Conservation (phyloP, 768 basidiomycete genomes). For the Mycena albidolilacea region DNA sequence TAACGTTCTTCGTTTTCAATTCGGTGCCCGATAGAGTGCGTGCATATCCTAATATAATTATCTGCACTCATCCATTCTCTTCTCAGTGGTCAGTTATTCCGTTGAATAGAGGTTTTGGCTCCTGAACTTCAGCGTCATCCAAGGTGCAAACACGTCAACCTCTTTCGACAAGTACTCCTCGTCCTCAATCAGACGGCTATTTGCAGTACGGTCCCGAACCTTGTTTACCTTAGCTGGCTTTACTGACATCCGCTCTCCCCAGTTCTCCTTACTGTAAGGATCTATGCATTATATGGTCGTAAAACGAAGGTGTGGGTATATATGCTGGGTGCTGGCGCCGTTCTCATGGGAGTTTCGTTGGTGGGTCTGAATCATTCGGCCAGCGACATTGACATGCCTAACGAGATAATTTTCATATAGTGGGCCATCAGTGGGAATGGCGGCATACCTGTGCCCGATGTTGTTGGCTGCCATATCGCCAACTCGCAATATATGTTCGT, state of each 20-base stretch:
- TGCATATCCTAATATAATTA: background rate
- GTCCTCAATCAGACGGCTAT: constrained; percentile 21
- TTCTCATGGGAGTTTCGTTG: constrained; percentile 10
- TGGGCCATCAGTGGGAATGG: constrained; percentile 28
- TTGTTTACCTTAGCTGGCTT: too few relatives aligned
- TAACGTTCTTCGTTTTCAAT: constrained; percentile 21
- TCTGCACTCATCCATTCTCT: background rate
- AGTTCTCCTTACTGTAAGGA: constrained; percentile 27
- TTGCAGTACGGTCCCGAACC: background rate
- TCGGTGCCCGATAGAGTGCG: constrained; percentile 20
- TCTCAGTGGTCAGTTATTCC: constrained; percentile 11
- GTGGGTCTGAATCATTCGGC: constrained; percentile 7
- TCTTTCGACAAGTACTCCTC: constrained; percentile 35
- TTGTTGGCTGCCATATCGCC: constrained; percentile 29
- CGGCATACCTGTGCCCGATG: constrained; percentile 15
- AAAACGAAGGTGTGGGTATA: background rate
- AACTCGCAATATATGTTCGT: constrained; percentile 15
- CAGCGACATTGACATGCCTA: background rate
- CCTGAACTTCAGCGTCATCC: background rate
- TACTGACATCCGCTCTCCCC: background rate
- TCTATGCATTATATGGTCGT: constrained; percentile 32
- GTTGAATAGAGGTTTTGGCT: background rate
- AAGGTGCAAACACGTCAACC: constrained; percentile 28
- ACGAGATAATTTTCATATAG: background rate
- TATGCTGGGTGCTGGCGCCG: background rate